phyloP scores from a whole-genome alignment of 2,329 filamentous ascomycete genomes.

The Byssochlamys sp. region DNA sequence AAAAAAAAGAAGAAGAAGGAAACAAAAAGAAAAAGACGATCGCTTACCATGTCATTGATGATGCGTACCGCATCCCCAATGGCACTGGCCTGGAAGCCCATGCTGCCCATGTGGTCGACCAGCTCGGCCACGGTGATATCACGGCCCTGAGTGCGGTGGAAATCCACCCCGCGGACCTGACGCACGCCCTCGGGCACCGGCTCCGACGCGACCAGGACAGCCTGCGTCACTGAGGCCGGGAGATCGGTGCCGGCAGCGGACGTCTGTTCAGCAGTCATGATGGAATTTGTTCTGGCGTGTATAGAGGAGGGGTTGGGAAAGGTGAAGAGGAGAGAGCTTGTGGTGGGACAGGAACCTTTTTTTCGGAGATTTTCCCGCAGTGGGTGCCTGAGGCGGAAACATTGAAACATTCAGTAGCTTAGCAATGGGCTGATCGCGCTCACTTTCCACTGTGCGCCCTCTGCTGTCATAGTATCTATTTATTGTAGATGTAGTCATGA shows the following conservation, averaged over 20 bases:
- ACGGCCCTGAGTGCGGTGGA: conserved; percentile 62
- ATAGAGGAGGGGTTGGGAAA: background rate
- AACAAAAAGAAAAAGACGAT: background rate
- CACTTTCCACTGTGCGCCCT: too few species aligned
- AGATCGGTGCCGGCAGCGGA: conserved; percentile 31
- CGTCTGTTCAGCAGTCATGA: conserved; percentile 5
- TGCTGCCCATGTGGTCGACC: conserved; percentile 68
- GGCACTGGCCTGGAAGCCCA: conserved; percentile 74
- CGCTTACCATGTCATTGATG: conserved; percentile 81
- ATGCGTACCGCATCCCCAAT: conserved; percentile 81
- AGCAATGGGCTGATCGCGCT: too few species aligned
- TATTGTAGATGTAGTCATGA: too few species aligned
- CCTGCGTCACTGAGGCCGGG: conserved; percentile 60
- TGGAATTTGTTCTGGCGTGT: background rate
- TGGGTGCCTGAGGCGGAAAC: too few species aligned
- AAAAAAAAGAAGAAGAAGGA: too few species aligned
- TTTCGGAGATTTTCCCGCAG: too few species aligned
- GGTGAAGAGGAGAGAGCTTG: background rate
- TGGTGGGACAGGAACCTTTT: conserved; percentile 6
- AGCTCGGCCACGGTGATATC: conserved; percentile 80
- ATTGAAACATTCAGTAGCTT: too few species aligned
- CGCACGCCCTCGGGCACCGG: conserved; percentile 69
- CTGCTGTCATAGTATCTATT: too few species aligned
- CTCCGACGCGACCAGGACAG: conserved; percentile 75
- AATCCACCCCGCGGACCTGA: conserved; percentile 83